Conservation (phyloP, 768 basidiomycete species). For the Rhodotorula kratochvilovae region DNA sequence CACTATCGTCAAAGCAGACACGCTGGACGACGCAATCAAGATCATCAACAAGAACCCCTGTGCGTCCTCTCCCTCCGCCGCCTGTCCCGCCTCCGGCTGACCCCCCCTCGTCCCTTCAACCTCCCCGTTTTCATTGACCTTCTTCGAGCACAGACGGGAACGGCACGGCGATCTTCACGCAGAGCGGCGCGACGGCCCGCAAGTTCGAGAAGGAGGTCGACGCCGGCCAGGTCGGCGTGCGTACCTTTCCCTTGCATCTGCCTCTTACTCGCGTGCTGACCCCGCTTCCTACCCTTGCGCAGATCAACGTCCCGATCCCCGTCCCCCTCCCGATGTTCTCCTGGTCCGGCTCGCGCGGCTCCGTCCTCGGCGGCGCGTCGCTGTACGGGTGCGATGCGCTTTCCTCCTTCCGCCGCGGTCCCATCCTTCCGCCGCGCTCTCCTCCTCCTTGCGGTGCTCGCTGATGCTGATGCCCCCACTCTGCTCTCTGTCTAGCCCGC, state of each 20-base stretch:
- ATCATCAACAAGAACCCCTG: slow-evolving; percentile 86
- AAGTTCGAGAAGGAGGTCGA: slow-evolving; percentile 85
- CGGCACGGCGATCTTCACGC: slow-evolving; percentile 91
- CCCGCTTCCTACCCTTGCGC: no score
- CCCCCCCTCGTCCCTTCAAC: no score
- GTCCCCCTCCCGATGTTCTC: slow-evolving; percentile 90
- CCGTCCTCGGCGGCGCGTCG: slow-evolving; percentile 52
- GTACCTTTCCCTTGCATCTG: neutral
- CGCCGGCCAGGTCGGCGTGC: slow-evolving; percentile 61
- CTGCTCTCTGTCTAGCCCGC: no score
- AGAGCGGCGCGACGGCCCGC: slow-evolving; percentile 88
- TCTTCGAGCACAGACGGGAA: slow-evolving; percentile 55
- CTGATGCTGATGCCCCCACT: no score
- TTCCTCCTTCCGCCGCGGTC: no score
- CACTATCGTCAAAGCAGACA: slow-evolving; percentile 68
- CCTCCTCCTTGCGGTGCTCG: no score
- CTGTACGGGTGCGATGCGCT: slow-evolving; percentile 76
- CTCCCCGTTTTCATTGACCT: no score
- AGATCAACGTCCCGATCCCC: slow-evolving; percentile 44
- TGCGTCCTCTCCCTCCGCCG: slow-evolving; percentile 48
- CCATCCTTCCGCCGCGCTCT: no score
- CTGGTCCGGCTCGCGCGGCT: slow-evolving; percentile 78
- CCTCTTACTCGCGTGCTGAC: no score
- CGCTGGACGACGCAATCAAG: slow-evolving; percentile 80
- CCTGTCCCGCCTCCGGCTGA: no score